Conservation (phyloP, 2,329 filamentous ascomycete species). For the Ophiostoma sp. region DNA sequence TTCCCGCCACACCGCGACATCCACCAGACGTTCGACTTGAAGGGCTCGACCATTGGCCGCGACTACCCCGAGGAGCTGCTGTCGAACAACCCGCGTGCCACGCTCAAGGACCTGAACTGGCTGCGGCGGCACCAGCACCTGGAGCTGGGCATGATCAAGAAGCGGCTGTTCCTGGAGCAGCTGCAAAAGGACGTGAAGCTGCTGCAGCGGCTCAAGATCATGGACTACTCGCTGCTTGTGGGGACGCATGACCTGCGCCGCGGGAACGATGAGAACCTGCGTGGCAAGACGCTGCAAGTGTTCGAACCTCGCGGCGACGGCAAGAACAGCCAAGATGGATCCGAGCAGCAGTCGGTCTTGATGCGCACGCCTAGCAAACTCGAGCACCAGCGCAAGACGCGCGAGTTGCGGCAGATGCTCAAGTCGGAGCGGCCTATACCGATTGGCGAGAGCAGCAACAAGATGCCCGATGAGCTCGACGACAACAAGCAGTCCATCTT, state of each 20-base stretch:
- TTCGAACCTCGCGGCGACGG: constrained; percentile 82
- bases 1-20: constrained; percentile 97
- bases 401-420: constrained; percentile 85
- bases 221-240: constrained; percentile 96
- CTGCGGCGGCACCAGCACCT: constrained; percentile 76
- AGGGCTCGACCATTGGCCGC: constrained; percentile 90
- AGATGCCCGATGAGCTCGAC: constrained; percentile 86
- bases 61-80: constrained; percentile 87
- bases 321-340: constrained; percentile 29
- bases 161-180: constrained; percentile 80
- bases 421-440: constrained; percentile 91
- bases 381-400: constrained; percentile 84
- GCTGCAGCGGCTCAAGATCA: constrained; percentile 84
- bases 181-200: constrained; percentile 81
- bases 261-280: constrained; percentile 92
- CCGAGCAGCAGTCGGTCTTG: constrained; percentile 57
- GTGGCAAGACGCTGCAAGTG: constrained; percentile 81
- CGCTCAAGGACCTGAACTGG: constrained; percentile 96
- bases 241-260: constrained; percentile 87
- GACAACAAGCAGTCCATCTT: constrained; percentile 75
- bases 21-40: constrained; percentile 92
- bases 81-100: constrained; percentile 83
- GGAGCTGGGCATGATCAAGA: constrained; percentile 85
- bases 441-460: constrained; percentile 72
- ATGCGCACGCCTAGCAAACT: constrained; percentile 89